Evolutionary conservation across 1,139 yeast species (phyloP).

Genomic region (Magnusiomyces starmeri): DNA sequence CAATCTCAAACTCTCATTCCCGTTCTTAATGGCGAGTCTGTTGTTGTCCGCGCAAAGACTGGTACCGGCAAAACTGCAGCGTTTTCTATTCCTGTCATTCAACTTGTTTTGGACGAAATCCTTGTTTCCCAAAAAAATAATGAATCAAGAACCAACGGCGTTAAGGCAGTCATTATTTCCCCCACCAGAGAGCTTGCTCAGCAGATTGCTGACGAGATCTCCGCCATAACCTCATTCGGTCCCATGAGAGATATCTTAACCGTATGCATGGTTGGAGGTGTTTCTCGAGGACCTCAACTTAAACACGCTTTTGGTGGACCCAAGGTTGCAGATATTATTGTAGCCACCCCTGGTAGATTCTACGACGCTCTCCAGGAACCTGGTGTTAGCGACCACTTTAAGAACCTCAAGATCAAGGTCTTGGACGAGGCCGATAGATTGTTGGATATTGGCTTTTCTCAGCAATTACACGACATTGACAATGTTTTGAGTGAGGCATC

Average conservation of each 20-base stretch:
- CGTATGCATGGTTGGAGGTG: slow-evolving; percentile 47
- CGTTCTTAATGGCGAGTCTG: slow-evolving; percentile 48
- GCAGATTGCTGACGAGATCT: slow-evolving; percentile 67
- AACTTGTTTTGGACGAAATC: slow-evolving; percentile 41
- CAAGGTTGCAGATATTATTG: slow-evolving; percentile 47
- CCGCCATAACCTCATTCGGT: slow-evolving; percentile 34
- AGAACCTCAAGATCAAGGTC: slow-evolving; percentile 53
- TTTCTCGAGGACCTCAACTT: slow-evolving; percentile 37
- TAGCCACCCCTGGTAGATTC: slow-evolving; percentile 90
- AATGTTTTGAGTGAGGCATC: slow-evolving; percentile 37
- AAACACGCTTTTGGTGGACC: slow-evolving; percentile 27
- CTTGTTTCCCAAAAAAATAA: slow-evolving; percentile 9
- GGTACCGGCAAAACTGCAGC: slow-evolving; percentile 96
- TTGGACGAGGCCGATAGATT: slow-evolving; percentile 88
- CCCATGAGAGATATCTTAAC: slow-evolving; percentile 33
- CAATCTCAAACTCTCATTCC: slow-evolving; percentile 71
- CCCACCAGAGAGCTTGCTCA: slow-evolving; percentile 92
- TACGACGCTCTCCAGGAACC: slow-evolving; percentile 47
- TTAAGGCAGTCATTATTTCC: slow-evolving; percentile 58
- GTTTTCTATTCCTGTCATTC: slow-evolving; percentile 71
- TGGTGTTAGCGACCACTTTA: slow-evolving; percentile 43
- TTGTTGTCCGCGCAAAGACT: slow-evolving; percentile 85
- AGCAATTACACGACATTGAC: slow-evolving; percentile 51
- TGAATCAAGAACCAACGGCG: slow-evolving; percentile 29
- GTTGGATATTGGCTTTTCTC: slow-evolving; percentile 69